phyloP scores from a whole-genome alignment of 768 basidiomycete species.

The Clitopilus hobsonii region DNA sequence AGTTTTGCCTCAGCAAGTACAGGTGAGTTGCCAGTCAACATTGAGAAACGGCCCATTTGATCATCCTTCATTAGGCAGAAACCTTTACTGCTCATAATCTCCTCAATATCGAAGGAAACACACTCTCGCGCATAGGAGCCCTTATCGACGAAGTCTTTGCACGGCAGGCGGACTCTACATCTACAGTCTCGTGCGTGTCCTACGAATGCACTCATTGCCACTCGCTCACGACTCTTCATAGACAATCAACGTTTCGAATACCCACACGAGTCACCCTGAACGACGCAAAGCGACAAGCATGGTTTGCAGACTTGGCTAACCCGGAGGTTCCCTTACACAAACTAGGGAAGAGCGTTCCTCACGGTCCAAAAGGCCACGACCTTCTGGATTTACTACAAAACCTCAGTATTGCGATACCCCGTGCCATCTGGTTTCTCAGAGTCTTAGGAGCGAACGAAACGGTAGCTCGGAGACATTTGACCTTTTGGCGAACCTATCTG shows the following conservation, averaged over 20 bases:
- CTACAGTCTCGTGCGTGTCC: slow-evolving; percentile 58
- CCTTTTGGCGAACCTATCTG: slow-evolving; percentile 2
- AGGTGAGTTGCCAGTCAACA: slow-evolving; percentile 35
- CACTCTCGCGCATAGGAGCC: slow-evolving; percentile 42
- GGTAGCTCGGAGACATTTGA: slow-evolving; percentile 30
- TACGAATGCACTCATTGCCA: background rate
- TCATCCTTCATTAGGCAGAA: slow-evolving; percentile 44
- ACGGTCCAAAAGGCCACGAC: slow-evolving; percentile 82
- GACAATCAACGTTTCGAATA: slow-evolving; percentile 68
- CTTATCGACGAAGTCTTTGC: slow-evolving; percentile 75
- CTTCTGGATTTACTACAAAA: slow-evolving; percentile 74
- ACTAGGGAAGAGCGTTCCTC: slow-evolving; percentile 80
- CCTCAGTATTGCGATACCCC: slow-evolving; percentile 71
- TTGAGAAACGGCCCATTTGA: background rate
- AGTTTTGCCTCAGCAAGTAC: slow-evolving; percentile 44
- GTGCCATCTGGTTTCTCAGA: slow-evolving; percentile 85
- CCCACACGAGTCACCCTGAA: slow-evolving; percentile 81
- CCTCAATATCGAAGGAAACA: slow-evolving; percentile 34
- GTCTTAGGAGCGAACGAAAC: slow-evolving; percentile 88
- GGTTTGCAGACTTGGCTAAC: slow-evolving; percentile 82
- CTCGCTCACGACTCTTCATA: slow-evolving; percentile 16
- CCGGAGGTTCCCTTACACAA: slow-evolving; percentile 77
- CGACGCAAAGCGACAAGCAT: slow-evolving; percentile 72
- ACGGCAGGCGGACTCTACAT: slow-evolving; percentile 51
- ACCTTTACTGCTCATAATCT: slow-evolving; percentile 55